A percentile compares a stretch with the other conserved stretches of the same genome.
These are phyloP conservation scores for Lentinus brumalis DNA, from an alignment of 768 basidiomycete species.

Conservation along the genomic window DNA sequence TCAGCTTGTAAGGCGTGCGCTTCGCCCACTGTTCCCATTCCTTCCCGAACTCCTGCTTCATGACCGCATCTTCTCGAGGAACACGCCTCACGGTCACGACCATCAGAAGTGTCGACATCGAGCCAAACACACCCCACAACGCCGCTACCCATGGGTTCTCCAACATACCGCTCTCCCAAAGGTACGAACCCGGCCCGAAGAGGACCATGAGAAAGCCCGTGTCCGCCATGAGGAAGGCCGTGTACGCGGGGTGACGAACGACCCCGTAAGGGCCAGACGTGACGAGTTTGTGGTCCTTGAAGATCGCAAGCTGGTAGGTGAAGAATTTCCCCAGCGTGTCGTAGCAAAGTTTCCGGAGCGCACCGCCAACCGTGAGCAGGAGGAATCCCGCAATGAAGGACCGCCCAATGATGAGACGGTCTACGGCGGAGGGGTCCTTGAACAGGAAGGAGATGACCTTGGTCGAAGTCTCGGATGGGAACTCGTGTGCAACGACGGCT, in stretches of 20 bases:
- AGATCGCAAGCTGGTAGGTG: conserved; percentile 23
- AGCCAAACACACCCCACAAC: not conserved
- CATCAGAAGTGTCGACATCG: not conserved
- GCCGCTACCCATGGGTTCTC: not conserved
- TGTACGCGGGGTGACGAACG: conserved; percentile 28
- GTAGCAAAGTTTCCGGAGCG: conserved; percentile 27
- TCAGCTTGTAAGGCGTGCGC: conserved; percentile 1
- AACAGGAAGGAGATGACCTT: not conserved
- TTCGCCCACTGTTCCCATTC: not conserved
- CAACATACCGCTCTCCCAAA: conserved; percentile 5
- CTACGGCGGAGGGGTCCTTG: not conserved
- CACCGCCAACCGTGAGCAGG: not conserved
- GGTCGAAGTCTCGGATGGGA: no score
- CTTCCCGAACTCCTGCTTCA: conserved; percentile 10
- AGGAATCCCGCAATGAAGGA: not conserved
- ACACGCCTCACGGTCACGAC: not conserved
- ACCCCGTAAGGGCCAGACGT: conserved; percentile 21
- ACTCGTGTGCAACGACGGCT: no score
- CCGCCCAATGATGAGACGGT: not conserved
- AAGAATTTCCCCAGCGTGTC: conserved; percentile 21
- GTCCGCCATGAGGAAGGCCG: not conserved
- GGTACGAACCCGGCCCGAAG: conserved; percentile 3
- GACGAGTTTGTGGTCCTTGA: conserved; percentile 21
- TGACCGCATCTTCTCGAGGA: conserved; percentile 3
- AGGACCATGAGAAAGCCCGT: not conserved